phyloP scores from a whole-genome alignment of 108 stramenopile genomes.

The Cylindrotheca fusiformis region DNA sequence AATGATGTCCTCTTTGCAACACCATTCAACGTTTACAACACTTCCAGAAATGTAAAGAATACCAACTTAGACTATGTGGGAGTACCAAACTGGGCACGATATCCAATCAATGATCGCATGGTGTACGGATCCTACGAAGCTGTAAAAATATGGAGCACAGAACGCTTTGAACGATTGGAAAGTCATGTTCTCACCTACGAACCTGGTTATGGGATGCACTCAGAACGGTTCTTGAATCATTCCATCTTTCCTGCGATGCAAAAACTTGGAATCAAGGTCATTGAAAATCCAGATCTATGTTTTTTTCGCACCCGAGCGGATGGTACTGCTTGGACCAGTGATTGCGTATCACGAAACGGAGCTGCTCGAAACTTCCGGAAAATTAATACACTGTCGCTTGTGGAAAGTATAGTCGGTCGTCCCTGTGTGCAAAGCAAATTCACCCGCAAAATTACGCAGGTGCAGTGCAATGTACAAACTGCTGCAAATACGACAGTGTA shows the following conservation, averaged over 20 bases:
- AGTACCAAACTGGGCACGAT: background rate
- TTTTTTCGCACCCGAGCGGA: constrained; percentile 10
- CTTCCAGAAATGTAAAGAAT: background rate
- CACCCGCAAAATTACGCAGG: background rate
- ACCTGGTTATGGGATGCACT: constrained; percentile 21
- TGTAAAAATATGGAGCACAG: constrained; percentile 24
- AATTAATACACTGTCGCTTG: background rate
- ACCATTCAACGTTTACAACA: constrained; percentile 24
- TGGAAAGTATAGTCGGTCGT: background rate
- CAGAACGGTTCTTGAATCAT: constrained; percentile 23
- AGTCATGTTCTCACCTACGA: constrained; percentile 12
- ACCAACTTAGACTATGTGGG: constrained; percentile 2
- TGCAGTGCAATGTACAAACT: background rate
- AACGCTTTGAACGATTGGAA: constrained; percentile 26
- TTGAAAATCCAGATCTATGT: constrained; percentile 4
- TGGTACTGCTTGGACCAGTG: constrained; percentile 1
- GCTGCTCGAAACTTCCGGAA: constrained; percentile 2
- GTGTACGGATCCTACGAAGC: constrained; percentile 25
- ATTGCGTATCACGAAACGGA: constrained; percentile 3
- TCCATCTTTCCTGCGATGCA: constrained; percentile 28
- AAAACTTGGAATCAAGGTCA: background rate
- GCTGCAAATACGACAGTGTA: too few relatives aligned
- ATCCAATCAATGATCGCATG: constrained; percentile 19
- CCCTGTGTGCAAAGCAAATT: background rate
- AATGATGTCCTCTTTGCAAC: constrained; percentile 31